phyloP scores from a whole-genome alignment of 2,329 filamentous ascomycete species.

The Trichophyton rubrum region DNA sequence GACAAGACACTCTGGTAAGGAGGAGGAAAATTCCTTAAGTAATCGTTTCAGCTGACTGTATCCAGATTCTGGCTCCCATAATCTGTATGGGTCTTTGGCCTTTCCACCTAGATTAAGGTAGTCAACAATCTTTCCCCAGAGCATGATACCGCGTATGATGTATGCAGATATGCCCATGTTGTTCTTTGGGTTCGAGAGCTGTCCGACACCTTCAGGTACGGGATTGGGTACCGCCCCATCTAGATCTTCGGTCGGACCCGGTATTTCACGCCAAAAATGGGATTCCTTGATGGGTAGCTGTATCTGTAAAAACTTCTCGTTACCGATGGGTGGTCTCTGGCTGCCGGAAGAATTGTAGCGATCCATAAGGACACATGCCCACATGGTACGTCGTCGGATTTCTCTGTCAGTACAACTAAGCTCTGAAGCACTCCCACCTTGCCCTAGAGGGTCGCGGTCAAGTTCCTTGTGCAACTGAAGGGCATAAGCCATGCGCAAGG shows the following conservation, averaged over 20 bases:
- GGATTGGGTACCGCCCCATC: slow-evolving; percentile 56
- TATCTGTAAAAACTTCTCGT: slow-evolving; percentile 77
- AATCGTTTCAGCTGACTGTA: slow-evolving; percentile 60
- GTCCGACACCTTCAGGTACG: slow-evolving; percentile 49
- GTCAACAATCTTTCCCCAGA: slow-evolving; percentile 82
- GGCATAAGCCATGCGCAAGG: slow-evolving; percentile 92
- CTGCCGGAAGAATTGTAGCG: slow-evolving; percentile 93
- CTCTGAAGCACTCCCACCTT: slow-evolving; percentile 46
- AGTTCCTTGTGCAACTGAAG: slow-evolving; percentile 86
- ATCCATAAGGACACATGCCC: slow-evolving; percentile 96
- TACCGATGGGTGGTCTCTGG: slow-evolving; percentile 80
- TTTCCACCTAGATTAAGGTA: slow-evolving; percentile 86
- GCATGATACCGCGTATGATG: slow-evolving; percentile 67
- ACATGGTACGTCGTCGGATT: slow-evolving; percentile 88
- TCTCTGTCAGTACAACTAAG: slow-evolving; percentile 87
- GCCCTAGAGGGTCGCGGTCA: slow-evolving; percentile 62
- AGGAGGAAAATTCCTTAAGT: slow-evolving; percentile 55
- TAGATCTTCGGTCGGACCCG: slow-evolving; percentile 72
- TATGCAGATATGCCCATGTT: slow-evolving; percentile 95
- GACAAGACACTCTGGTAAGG: slow-evolving; percentile 56
- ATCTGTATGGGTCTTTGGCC: slow-evolving; percentile 59
- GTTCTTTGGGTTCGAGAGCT: slow-evolving; percentile 53
- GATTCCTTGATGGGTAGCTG: slow-evolving; percentile 84
- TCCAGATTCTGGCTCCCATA: slow-evolving; percentile 72
- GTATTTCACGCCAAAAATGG: slow-evolving; percentile 82